phyloP scores from a whole-genome alignment of 108 stramenopile species.

The Skeletonema potamos region DNA sequence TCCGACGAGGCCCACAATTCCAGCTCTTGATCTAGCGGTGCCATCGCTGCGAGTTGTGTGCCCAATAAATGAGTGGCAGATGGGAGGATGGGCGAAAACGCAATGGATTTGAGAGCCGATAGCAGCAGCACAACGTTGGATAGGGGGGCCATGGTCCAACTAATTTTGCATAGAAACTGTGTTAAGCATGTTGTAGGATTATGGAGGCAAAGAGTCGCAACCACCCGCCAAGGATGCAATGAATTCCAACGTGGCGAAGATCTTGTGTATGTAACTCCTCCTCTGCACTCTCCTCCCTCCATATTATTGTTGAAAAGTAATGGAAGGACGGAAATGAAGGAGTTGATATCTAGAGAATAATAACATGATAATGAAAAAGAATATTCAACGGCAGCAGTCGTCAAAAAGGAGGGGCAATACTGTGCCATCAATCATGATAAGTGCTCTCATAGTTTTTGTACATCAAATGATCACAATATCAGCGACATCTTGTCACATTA shows the following conservation, averaged over 20 bases:
- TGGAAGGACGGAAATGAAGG: too few relatives aligned
- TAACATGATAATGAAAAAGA: neutral
- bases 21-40: conserved; percentile 40
- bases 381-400: neutral
- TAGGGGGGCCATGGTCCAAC: neutral
- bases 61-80: neutral
- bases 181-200: too few relatives aligned
- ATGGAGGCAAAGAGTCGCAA: too few relatives aligned
- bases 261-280: too few relatives aligned
- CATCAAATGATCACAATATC: neutral
- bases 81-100: neutral
- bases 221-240: too few relatives aligned
- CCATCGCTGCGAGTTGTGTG: conserved; percentile 3
- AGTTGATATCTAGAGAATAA: too few relatives aligned
- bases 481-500: neutral
- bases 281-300: too few relatives aligned
- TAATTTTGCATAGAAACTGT: too few relatives aligned
- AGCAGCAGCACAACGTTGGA: neutral
- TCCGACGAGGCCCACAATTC: conserved; percentile 31
- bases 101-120: neutral
- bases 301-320: too few relatives aligned
- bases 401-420: neutral
- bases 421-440: neutral
- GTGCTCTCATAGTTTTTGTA: neutral
- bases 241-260: too few relatives aligned